Conservation (phyloP, 2,329 filamentous ascomycete species). For the Ascocoryne sarcoides region DNA sequence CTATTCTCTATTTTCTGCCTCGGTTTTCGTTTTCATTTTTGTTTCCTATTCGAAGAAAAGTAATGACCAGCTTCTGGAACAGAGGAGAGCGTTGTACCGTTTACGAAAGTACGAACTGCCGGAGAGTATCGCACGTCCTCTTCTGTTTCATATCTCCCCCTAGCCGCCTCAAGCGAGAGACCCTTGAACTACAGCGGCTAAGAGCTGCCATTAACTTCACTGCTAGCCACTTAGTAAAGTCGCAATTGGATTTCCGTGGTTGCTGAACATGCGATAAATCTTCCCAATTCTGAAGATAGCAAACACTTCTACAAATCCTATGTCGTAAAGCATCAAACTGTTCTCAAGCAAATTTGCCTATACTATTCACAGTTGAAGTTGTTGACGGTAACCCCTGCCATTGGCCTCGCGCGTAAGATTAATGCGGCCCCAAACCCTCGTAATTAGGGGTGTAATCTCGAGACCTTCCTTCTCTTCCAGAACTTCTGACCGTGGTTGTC, state of each 20-base stretch:
- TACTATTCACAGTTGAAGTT: constrained; percentile 10
- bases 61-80: too few relatives aligned
- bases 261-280: too few relatives aligned
- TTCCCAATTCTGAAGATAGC: too few relatives aligned
- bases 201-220: too few relatives aligned
- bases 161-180: background rate
- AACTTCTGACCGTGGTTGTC: constrained; percentile 3
- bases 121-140: constrained; percentile 1
- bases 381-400: constrained; percentile 10
- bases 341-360: constrained; percentile 14
- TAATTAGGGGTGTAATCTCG: constrained; percentile 3
- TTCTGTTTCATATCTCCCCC: constrained; percentile 2
- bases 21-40: too few relatives aligned
- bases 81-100: background rate
- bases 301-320: too few relatives aligned
- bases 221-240: too few relatives aligned
- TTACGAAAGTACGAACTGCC: too few relatives aligned
- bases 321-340: too few relatives aligned
- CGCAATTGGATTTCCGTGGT: too few relatives aligned
- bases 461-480: constrained; percentile 12
- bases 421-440: constrained; percentile 15
- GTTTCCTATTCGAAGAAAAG: too few relatives aligned
- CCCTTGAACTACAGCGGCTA: background rate
- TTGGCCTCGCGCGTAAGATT: constrained; percentile 17
- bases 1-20: too few relatives aligned